Evolutionary conservation across 1,284 basidiomycete genomes (phyloP).

Genomic region (Sphaerobolus stellatus): DNA sequence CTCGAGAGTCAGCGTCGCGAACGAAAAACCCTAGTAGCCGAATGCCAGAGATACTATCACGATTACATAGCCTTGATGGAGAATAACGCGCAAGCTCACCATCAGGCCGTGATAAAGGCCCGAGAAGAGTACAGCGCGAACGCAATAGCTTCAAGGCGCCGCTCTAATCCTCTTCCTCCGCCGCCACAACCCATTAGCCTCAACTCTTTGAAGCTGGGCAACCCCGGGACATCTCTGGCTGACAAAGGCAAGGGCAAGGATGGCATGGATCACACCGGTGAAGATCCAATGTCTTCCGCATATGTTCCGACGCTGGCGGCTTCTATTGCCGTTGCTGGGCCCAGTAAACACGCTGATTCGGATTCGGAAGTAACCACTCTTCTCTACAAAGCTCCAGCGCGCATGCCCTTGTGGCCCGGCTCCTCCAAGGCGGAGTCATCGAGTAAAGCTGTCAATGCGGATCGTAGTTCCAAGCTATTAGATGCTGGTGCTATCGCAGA

Average conservation of each 20-base stretch:
- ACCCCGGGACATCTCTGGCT: too few species aligned
- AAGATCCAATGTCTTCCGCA: slow-evolving; percentile 10
- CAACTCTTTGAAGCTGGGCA: not conserved
- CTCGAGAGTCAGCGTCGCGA: too few species aligned
- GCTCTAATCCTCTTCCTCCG: not conserved
- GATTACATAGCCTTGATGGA: too few species aligned
- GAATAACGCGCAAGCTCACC: not conserved
- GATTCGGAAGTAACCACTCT: slow-evolving; percentile 9
- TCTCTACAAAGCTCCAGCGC: slow-evolving; percentile 9
- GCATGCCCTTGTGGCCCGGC: slow-evolving; percentile 6
- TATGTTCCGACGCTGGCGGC: slow-evolving; percentile 10
- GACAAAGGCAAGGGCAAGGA: slow-evolving; percentile 6
- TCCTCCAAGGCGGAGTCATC: too few species aligned
- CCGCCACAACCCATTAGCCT: not conserved
- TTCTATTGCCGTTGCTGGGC: too few species aligned
- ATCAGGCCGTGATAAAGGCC: not conserved
- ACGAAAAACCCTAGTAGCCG: too few species aligned
- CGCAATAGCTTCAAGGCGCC: not conserved
- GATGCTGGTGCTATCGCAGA: too few species aligned
- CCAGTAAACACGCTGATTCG: not conserved
- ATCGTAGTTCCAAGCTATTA: too few species aligned
- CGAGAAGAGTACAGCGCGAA: not conserved
- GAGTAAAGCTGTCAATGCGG: too few species aligned
- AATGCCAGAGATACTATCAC: too few species aligned
- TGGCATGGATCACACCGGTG: not conserved